These are phyloP conservation scores for Aspergillus neotritici DNA, from an alignment of 2,329 filamentous ascomycete species.

Conservation along the genomic window DNA sequence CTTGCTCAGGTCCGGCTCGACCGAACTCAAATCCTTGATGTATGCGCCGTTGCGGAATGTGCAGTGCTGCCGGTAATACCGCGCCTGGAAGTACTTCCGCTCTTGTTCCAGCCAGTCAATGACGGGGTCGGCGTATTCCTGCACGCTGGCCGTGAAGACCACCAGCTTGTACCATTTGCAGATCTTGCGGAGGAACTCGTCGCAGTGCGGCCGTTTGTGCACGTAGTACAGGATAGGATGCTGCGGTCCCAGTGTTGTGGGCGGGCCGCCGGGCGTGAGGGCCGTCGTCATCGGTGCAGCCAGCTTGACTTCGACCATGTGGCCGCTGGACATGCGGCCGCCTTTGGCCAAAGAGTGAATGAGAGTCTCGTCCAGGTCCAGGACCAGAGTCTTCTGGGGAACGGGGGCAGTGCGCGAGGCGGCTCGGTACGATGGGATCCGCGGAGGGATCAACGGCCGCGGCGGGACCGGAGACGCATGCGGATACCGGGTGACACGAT, in stretches of 20 bases:
- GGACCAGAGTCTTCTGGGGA: conserved; percentile 84
- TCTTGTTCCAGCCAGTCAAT: conserved; percentile 98
- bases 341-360: conserved; percentile 98
- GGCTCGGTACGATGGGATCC: conserved; percentile 78
- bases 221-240: conserved; percentile 98
- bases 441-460: conserved; percentile 78
- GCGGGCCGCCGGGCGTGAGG: conserved; percentile 48
- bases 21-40: conserved; percentile 93
- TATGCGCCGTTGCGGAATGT: conserved; percentile 93
- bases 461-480: conserved; percentile 76
- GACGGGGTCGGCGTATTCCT: conserved; percentile 97
- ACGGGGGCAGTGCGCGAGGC: conserved; percentile 39
- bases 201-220: conserved; percentile 93
- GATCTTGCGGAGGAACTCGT: conserved; percentile 90
- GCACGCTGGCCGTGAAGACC: conserved; percentile 92
- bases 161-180: conserved; percentile 98
- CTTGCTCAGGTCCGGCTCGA: conserved; percentile 93
- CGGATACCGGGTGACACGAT: conserved; percentile 78
- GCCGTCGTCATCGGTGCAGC: conserved; percentile 37
- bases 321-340: conserved; percentile 87
- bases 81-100: conserved; percentile 87
- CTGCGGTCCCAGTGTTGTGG: conserved; percentile 68
- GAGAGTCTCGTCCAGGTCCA: conserved; percentile 93
- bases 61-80: conserved; percentile 96
- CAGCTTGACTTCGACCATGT: conserved; percentile 97